phyloP scores from a whole-genome alignment of 2,329 filamentous ascomycete genomes.

The Penicillium digitatum region DNA sequence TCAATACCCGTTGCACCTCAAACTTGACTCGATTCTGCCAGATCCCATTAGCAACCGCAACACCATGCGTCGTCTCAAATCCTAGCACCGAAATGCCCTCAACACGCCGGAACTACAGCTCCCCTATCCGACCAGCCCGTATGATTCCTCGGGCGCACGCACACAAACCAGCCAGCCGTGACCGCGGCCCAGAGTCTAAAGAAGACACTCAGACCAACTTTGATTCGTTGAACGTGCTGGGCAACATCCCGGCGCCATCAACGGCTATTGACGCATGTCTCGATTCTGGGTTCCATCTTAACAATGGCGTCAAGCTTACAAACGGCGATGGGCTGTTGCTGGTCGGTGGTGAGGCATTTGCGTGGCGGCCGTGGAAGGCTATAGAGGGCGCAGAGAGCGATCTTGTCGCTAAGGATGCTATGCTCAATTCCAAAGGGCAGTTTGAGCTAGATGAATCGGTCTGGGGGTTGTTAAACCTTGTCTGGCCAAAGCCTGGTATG shows the following conservation, averaged over 20 bases:
- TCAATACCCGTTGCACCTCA: conserved; percentile 11
- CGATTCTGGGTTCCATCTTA: conserved; percentile 77
- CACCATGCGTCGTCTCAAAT: conserved; percentile 4
- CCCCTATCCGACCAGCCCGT: conserved; percentile 27
- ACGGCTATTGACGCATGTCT: conserved; percentile 81
- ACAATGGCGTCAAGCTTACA: conserved; percentile 69
- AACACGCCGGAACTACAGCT: conserved; percentile 25
- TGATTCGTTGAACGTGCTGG: conserved; percentile 70
- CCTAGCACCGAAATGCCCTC: conserved; percentile 3
- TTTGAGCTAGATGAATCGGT: conserved; percentile 68
- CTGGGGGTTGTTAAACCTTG: conserved; percentile 70
- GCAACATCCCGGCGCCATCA: conserved; percentile 68
- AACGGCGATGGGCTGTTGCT: conserved; percentile 71
- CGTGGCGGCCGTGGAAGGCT: conserved; percentile 76
- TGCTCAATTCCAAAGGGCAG: conserved; percentile 74
- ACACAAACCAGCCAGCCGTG: conserved; percentile 44
- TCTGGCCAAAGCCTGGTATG: conserved; percentile 87
- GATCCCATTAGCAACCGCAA: conserved; percentile 6
- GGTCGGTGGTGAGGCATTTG: conserved; percentile 80
- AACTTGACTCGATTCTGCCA: conserved; percentile 13
- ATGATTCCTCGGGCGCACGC: conserved; percentile 34
- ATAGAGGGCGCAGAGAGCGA: conserved; percentile 33
- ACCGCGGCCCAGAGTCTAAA: conserved; percentile 58
- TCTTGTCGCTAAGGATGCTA: conserved; percentile 35
- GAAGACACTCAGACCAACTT: conserved; percentile 71